Evolutionary conservation across 2,329 filamentous ascomycete species (phyloP), one percentile per base, ranked within the genome.

Genomic region (Exophiala viscosa): DNA sequence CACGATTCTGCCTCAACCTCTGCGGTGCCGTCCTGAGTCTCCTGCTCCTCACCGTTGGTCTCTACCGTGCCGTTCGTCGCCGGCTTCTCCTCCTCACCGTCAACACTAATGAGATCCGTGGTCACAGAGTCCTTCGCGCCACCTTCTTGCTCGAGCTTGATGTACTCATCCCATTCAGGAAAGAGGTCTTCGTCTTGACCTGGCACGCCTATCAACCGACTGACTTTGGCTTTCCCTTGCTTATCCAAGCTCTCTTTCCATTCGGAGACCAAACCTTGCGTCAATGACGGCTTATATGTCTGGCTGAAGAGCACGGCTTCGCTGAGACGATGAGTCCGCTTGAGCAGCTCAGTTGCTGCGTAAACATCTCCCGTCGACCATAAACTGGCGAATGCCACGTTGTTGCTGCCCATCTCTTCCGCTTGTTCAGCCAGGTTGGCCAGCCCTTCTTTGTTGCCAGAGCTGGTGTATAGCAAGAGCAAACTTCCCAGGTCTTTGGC

Each of bases 261-360:
- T 57, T 82, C 73, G 54, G 78, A 77, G 4, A 88, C 90, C 1
- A 90, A 77, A 1, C 76, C 79, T 1, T 79, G 73, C 11, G 89
- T 82, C 23, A 85, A 70, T 58, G 86, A 91, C 0, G 93, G 93
- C 75, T 91, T 93, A 73, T 97, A 99, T 2, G 92, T 99, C 72
- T 97, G 92, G 3, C 90, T 84, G 69, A 97, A 95, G 23, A 99
- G 78, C 0, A 90, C 90, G 0, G 93, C 88, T 72, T 99, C 93
- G 0, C 91, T 86, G 33, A 85, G 73, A 41, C 93, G 82, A 60
- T 85, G 85, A 0, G 92, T 96, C 69, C 85, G 84, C 43, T 83
- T 78, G 9, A 99, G 81, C 5, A 95, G 79, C 51, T 90, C 83
- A 17, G 92, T 83, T 66, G 91, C 96, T 15, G 81, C 87, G 23